phyloP scores from a whole-genome alignment of 805 yeast genomes.

The Candida palmyrensis region DNA sequence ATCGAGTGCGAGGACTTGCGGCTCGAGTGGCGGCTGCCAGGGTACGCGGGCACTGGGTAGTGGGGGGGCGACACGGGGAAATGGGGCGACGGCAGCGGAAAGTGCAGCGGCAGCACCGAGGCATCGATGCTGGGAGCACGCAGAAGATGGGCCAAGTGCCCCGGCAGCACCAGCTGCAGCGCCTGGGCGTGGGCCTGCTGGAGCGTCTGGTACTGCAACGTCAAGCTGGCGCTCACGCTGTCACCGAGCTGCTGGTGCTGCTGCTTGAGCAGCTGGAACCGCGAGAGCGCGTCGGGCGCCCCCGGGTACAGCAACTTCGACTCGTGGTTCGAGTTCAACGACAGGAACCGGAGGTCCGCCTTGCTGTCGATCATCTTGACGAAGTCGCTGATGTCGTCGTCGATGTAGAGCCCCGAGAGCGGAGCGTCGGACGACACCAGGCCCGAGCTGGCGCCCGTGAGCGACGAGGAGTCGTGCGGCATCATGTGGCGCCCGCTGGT shows the following conservation, averaged over 20 bases:
- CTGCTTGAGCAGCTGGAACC: conserved; percentile 47
- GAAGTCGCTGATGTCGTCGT: conserved; percentile 64
- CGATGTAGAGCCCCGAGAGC: conserved; percentile 41
- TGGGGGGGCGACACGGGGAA: conserved; percentile 21
- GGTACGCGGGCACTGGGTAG: conserved; percentile 12
- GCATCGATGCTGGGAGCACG: background rate
- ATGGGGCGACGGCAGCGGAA: conserved; percentile 28
- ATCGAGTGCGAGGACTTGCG: conserved; percentile 31
- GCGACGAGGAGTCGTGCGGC: conserved; percentile 16
- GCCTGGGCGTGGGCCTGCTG: background rate
- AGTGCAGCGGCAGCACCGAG: background rate
- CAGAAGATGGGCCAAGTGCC: no score
- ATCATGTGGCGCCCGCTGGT: conserved; percentile 25
- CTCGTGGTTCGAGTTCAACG: conserved; percentile 10
- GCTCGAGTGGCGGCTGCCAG: conserved; percentile 22
- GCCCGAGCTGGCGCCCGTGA: conserved; percentile 31
- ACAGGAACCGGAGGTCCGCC: conserved; percentile 41
- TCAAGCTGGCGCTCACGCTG: conserved; percentile 47
- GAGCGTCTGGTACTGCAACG: background rate
- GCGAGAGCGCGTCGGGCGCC: conserved; percentile 40
- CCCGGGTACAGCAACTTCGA: conserved; percentile 11
- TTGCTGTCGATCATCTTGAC: conserved; percentile 66
- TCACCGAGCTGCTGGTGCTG: conserved; percentile 54
- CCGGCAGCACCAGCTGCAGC: background rate
- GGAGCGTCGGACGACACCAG: conserved; percentile 31